Evolutionary conservation across 2,329 filamentous ascomycete species (phyloP).

Genomic region (Cladosporium halotolerans): DNA sequence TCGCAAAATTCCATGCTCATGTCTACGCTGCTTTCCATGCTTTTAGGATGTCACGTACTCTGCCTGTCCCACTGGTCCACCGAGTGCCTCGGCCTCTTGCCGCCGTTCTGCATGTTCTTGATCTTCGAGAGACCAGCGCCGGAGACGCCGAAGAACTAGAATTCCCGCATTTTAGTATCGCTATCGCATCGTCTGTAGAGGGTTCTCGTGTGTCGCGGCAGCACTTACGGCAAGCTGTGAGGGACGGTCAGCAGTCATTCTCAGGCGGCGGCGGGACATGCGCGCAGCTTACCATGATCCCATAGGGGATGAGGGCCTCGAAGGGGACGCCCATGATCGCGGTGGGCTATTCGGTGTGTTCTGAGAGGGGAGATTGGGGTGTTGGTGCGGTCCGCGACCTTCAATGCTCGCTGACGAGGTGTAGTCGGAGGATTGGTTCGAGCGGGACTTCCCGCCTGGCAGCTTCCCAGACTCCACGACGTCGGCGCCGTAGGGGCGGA

Average conservation of each 20-base stretch:
- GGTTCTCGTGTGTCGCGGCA: constrained; percentile 11
- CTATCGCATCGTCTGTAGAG: constrained; percentile 4
- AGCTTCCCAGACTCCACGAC: not conserved
- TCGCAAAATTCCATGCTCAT: not conserved
- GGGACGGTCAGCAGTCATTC: constrained; percentile 8
- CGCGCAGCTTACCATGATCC: constrained; percentile 42
- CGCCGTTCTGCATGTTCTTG: constrained; percentile 56
- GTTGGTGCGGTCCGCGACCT: not conserved
- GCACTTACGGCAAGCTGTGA: constrained; percentile 45
- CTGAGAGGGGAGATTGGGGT: constrained; percentile 9
- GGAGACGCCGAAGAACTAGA: constrained; percentile 55
- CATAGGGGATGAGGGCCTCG: constrained; percentile 59
- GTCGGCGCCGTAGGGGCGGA: not conserved
- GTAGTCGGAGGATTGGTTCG: not conserved
- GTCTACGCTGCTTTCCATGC: not conserved
- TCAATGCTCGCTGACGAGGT: not conserved
- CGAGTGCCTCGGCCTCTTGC: constrained; percentile 55
- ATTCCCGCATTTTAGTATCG: constrained; percentile 9
- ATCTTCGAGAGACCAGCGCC: constrained; percentile 53
- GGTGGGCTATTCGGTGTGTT: constrained; percentile 1
- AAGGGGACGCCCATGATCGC: constrained; percentile 59
- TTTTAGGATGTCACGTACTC: constrained; percentile 26
- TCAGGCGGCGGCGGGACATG: not conserved
- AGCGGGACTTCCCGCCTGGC: not conserved
- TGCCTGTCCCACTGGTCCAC: constrained; percentile 61